Evolutionary conservation across 805 yeast species (phyloP), one percentile per base, ranked within the genome.

Genomic region (Wickerhamomyces bovis): DNA sequence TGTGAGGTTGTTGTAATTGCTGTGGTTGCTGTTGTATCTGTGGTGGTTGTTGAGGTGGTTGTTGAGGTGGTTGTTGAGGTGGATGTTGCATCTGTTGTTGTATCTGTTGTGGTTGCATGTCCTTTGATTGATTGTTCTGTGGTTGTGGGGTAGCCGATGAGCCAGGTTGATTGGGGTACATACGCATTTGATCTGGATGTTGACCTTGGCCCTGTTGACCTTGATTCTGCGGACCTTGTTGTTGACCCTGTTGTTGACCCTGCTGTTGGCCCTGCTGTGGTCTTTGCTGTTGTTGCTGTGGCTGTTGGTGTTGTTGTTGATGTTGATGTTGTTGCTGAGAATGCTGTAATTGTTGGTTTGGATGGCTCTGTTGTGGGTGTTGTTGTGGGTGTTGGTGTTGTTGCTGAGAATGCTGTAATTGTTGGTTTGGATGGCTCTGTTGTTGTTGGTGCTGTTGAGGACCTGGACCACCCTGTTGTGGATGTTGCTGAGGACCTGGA

Each of bases 21-120:
- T 57, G 47, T 44, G 53, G 50, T 21, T 62, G 65, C 26, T 47
- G 50, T 7, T 54, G 63, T 18, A n/a, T n/a, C n/a, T n/a, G n/a
- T n/a, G n/a, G n/a, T n/a, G 61, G 57, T 6, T 30, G 20, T 18
- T 56, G 47, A 44, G 53, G 50, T 23, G 62, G 64, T 35, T 47
- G 50, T 20, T 22, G 35, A 21, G 10, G 42, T n/a, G 33, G n/a
- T 38, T 33, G 12, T 11, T n/a, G 47, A 18, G 42, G 31, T 26
- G 38, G 44, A 16, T 41, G 41, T 18, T 9, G 38, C 46, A 49
- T 50, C 26, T 61, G 45, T 19, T 55, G 63, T 18, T 62, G 57
- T 5, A 35, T n/a, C n/a, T 57, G 47, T 45, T 54, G 50, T 21
- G 62, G 65, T 21, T 62, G 65, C 12, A 33, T 20, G 18, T 23